Conservation (phyloP, 2,329 filamentous ascomycete species). For the Calonectria fujianensis region DNA sequence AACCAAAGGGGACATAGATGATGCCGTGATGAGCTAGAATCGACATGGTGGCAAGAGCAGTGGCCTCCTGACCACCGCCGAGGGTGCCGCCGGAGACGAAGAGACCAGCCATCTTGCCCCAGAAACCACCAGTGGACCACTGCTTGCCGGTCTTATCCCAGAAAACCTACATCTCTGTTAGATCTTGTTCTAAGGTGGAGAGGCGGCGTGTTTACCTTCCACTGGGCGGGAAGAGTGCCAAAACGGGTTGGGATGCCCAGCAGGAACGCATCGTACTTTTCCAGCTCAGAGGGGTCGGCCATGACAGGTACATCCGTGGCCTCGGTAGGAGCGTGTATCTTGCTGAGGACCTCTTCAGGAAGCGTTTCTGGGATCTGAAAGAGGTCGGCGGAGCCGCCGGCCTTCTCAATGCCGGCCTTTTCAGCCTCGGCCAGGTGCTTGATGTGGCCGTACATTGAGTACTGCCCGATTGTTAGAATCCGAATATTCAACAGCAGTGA, state of each 20-base stretch:
- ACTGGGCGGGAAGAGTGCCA: slow-evolving; percentile 98
- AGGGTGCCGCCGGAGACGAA: slow-evolving; percentile 89
- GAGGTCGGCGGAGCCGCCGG: slow-evolving; percentile 87
- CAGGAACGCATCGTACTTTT: slow-evolving; percentile 90
- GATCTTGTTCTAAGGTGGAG: neutral
- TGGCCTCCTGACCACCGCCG: slow-evolving; percentile 96
- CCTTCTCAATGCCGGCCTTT: slow-evolving; percentile 90
- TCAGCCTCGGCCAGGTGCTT: slow-evolving; percentile 89
- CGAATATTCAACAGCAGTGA: neutral
- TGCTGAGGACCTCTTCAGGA: slow-evolving; percentile 84
- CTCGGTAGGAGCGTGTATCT: slow-evolving; percentile 94
- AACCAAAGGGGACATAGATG: slow-evolving; percentile 96
- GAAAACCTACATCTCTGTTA: slow-evolving; percentile 70
- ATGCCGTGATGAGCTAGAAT: slow-evolving; percentile 95
- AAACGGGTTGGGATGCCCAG: slow-evolving; percentile 96
- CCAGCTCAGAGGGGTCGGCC: slow-evolving; percentile 74
- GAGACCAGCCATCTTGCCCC: slow-evolving; percentile 92
- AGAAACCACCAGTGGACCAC: slow-evolving; percentile 85
- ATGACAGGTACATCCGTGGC: slow-evolving; percentile 78
- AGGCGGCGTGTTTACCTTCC: slow-evolving; percentile 74
- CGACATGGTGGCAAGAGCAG: slow-evolving; percentile 85
- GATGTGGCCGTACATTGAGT: slow-evolving; percentile 97
- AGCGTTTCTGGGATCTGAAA: slow-evolving; percentile 95
- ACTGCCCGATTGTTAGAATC: slow-evolving; percentile 63
- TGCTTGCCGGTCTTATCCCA: slow-evolving; percentile 93